Evolutionary conservation across 768 basidiomycete species (phyloP), one percentile per base, ranked within the genome.

Genomic region (Lactarius sp.): DNA sequence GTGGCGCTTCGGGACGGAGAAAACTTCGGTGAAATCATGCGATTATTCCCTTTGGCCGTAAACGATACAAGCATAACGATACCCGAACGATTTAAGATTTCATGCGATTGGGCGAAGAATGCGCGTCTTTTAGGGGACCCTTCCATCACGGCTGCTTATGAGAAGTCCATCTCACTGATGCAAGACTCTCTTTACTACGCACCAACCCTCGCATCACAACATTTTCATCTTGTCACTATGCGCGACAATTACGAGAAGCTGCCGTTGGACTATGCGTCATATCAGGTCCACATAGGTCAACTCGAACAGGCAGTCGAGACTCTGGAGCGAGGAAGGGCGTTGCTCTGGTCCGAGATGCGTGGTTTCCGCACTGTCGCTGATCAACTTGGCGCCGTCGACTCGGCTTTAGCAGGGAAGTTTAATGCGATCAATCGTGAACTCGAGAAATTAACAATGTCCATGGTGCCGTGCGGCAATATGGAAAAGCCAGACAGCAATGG

Each of bases 261-360:
- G 6, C 34, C 42, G 1, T 14, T 46, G 6, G 42, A 60, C 42
- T 34, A 53, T 13, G 59, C 52, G 33, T 52, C 59, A 2, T 60
- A 52, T 20, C 39, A 44, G n/a, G n/a, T 60, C 18, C n/a, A 33
- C 27, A 20, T 6, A 5, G 22, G 4, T 14, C 44, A 34, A 50
- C 6, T 41, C 12, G 9, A 9, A 6, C 1, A 41, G 4, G 65
- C 61, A 1, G 31, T 66, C 14, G 58, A 56, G 52, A 34, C 20
- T 42, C 47, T 66, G 1, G 65, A 66, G 27, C 18, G 59, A 18
- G 64, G 65, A 12, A 36, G 65, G 6, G 37, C 56, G 16, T 18
- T 66, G 13, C 20, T 66, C 2, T 66, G 65, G 64, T 57, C 55
- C 0, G 49, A 66, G 57, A 46, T 66, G 39, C 64, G 51, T 16